Evolutionary conservation across 2,329 filamentous ascomycete species (phyloP).

Genomic region (Cercospora nicotianae): DNA sequence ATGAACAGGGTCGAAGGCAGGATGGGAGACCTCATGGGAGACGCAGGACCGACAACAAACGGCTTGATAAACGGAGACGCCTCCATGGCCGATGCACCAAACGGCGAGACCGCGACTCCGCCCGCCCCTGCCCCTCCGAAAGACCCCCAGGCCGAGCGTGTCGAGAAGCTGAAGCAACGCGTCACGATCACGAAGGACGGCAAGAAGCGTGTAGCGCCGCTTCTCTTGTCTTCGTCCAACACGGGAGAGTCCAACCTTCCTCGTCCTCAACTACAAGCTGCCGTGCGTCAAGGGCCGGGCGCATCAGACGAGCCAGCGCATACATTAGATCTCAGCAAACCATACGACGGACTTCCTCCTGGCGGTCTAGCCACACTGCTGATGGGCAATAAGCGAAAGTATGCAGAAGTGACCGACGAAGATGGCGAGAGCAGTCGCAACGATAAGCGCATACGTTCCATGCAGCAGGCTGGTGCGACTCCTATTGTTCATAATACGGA

Average conservation of each 20-base stretch:
- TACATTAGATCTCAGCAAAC: slow-evolving; percentile 85
- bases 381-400: slow-evolving; percentile 89
- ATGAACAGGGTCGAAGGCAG: slow-evolving; percentile 85
- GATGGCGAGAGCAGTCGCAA: slow-evolving; percentile 69
- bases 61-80: slow-evolving; percentile 39
- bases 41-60: slow-evolving; percentile 61
- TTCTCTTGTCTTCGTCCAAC: slow-evolving; percentile 82
- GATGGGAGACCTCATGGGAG: slow-evolving; percentile 98
- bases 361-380: slow-evolving; percentile 84
- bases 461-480: slow-evolving; percentile 64
- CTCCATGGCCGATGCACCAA: slow-evolving; percentile 47
- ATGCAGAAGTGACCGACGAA: slow-evolving; percentile 69
- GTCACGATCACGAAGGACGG: slow-evolving; percentile 96
- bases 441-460: slow-evolving; percentile 59
- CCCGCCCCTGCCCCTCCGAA: slow-evolving; percentile 36
- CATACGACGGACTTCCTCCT: slow-evolving; percentile 87
- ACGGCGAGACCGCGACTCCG: slow-evolving; percentile 35
- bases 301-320: slow-evolving; percentile 50
- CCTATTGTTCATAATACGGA: slow-evolving; percentile 73
- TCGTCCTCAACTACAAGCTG: slow-evolving; percentile 81
- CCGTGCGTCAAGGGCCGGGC: slow-evolving; percentile 59
- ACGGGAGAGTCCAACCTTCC: slow-evolving; percentile 85
- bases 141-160: slow-evolving; percentile 59
- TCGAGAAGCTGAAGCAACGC: slow-evolving; percentile 78
- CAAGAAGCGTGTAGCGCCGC: slow-evolving; percentile 89